Conservation (phyloP, 2,329 filamentous ascomycete genomes). For the Endothia cerciana region DNA sequence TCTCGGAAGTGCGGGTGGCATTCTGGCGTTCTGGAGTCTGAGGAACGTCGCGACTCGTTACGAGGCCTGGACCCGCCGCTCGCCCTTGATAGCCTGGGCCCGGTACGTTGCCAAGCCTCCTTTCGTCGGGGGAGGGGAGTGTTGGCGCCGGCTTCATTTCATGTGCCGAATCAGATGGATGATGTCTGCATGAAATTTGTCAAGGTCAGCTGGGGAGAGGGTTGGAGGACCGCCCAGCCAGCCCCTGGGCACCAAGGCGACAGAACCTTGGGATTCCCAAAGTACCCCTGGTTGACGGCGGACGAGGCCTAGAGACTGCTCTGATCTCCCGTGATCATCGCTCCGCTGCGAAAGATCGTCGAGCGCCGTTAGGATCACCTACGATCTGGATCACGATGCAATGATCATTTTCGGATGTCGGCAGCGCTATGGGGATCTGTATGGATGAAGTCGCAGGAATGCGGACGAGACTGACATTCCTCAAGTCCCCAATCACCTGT, state of each 20-base stretch:
- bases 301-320: not conserved
- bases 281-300: not conserved
- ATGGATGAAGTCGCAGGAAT: not conserved
- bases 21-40: not conserved
- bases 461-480: not conserved
- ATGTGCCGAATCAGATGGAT: not conserved
- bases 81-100: conserved; percentile 10
- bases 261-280: not conserved
- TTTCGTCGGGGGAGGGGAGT: conserved; percentile 8
- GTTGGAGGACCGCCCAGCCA: not conserved
- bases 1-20: conserved; percentile 2
- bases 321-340: conserved; percentile 1
- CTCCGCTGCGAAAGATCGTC: not conserved
- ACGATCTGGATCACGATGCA: not conserved
- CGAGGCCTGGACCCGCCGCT: conserved; percentile 8
- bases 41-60: conserved; percentile 17
- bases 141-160: conserved; percentile 8
- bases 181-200: not conserved
- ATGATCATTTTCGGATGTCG: conserved; percentile 2
- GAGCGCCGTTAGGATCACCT: not conserved
- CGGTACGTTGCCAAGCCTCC: conserved; percentile 18
- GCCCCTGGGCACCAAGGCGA: not conserved
- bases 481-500: not conserved
- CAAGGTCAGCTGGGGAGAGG: not conserved
- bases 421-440: not conserved